Base-by-base conservation (phyloP, 2,329 filamentous ascomycete species). In the Blastomyces emzantsi region DNA sequence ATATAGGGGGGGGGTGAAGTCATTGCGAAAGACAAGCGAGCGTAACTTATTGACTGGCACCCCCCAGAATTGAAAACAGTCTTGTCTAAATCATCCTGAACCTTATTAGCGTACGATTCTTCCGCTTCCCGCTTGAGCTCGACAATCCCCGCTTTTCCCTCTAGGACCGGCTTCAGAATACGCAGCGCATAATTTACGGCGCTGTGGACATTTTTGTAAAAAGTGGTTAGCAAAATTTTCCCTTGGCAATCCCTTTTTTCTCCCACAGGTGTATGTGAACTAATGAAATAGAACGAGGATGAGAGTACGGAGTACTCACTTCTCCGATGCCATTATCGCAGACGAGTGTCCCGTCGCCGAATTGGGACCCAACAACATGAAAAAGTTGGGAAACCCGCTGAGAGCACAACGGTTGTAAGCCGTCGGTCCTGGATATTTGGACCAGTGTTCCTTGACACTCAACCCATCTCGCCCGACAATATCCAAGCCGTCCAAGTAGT, bases 401-500 rank as follows among this genome's bases (percentile, higher is more conserved):
- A 87, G 71, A 0, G 78, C 79, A 0, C 80, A 81, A 49, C 80
- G 81, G 64, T 85, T 82, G 69, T 88, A 89, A 0, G 85, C 86
- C 59, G 81, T 81, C 0, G 83, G 76, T 0, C 85, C 86, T 7
- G 81, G 84, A 62, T 82, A 79, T 43, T 67, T 59, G 6, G 62
- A 22, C 71, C 71, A 74, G 51, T 70, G 67, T 15, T 73, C 61
- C 7, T 60, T 28, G 52, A 74, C 54, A 25, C 43, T 67, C n/a
- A 55, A 13, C 11, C 70, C 69, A 58, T 70, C 62, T 22, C 69
- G 68, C 13, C 72, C 72, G 13, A 65, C 22, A 9, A 74, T 62
- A 28, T 72, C 64, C 61, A 69, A 72, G 25, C 67, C 68, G 0
- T 69, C 66, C 1, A 69, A 41, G 39, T 69, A 72, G 62, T 69